These are phyloP conservation scores for Penicillium griseofulvum DNA, from an alignment of 2,329 filamentous ascomycete species.

Conservation along the genomic window DNA sequence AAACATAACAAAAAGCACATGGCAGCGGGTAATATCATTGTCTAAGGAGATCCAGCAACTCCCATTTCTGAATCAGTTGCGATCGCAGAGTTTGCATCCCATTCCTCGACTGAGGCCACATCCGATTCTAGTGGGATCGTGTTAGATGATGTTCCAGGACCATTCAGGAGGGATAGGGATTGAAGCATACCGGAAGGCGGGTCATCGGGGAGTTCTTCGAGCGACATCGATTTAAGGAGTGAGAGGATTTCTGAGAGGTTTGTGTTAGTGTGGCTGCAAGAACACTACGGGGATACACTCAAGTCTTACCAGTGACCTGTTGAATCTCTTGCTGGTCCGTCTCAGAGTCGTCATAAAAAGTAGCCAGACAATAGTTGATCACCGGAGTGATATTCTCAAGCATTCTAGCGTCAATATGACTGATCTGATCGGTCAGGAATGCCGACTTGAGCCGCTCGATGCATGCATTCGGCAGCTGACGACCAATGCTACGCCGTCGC, in stretches of 20 bases:
- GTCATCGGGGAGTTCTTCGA: constrained; percentile 40
- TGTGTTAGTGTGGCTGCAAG: constrained; percentile 1
- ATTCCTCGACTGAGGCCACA: constrained; percentile 41
- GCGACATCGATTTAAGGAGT: constrained; percentile 36
- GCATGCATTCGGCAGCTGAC: constrained; percentile 32
- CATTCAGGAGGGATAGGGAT: constrained; percentile 8
- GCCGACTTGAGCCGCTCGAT: constrained; percentile 34
- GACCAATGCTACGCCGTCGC: constrained; percentile 31
- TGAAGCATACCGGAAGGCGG: constrained; percentile 38
- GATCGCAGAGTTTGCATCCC: constrained; percentile 43
- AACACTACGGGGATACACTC: not conserved
- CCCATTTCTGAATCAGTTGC: constrained; percentile 44
- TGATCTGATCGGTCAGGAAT: constrained; percentile 28
- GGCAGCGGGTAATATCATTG: not conserved
- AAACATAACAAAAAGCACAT: not conserved
- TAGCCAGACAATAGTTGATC: constrained; percentile 38
- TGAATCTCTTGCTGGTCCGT: constrained; percentile 35
- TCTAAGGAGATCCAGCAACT: constrained; percentile 36
- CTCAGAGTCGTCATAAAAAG: constrained; percentile 39
- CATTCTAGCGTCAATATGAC: constrained; percentile 34
- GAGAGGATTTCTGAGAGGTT: constrained; percentile 27
- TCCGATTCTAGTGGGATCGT: constrained; percentile 36
- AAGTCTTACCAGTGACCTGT: constrained; percentile 36
- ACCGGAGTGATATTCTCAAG: constrained; percentile 39
- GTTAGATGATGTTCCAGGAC: constrained; percentile 2